Evolutionary conservation across 2,329 filamentous ascomycete species (phyloP).

Genomic region (Talaromyces amestolkiae): DNA sequence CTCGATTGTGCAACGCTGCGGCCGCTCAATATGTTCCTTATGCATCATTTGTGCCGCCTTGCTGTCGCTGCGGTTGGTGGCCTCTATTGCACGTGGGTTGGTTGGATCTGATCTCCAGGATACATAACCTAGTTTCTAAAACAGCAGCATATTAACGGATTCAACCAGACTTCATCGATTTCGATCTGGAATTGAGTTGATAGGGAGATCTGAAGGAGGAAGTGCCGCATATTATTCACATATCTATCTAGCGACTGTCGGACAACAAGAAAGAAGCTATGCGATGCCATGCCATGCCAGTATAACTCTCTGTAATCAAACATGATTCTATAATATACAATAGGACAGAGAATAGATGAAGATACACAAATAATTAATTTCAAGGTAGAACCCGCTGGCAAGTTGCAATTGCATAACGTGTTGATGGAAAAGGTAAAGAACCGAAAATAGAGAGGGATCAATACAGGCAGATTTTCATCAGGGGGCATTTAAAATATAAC

Average conservation of each 20-base stretch:
- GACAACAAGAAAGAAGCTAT: not conserved
- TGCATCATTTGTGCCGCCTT: not conserved
- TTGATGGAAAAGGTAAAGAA: not conserved
- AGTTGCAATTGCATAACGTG: not conserved
- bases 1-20: not conserved
- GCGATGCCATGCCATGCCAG: not conserved
- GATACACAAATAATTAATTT: not conserved
- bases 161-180: not conserved
- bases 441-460: constrained; percentile 11
- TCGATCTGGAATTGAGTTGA: no score
- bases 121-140: not conserved
- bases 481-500: not conserved
- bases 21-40: not conserved
- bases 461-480: constrained; percentile 10
- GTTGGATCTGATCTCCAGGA: not conserved
- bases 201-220: no score
- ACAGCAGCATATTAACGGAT: not conserved
- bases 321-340: constrained; percentile 19
- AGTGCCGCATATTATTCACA: not conserved
- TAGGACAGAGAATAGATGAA: constrained; percentile 20
- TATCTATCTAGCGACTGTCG: not conserved
- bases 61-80: not conserved
- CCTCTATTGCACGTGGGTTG: not conserved
- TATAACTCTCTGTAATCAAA: constrained; percentile 6
- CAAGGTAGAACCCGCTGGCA: not conserved